Evolutionary conservation across 495 filamentous ascomycete species (phyloP), one percentile per base, ranked within the genome.

Genomic region (Neurospora intermedia): DNA sequence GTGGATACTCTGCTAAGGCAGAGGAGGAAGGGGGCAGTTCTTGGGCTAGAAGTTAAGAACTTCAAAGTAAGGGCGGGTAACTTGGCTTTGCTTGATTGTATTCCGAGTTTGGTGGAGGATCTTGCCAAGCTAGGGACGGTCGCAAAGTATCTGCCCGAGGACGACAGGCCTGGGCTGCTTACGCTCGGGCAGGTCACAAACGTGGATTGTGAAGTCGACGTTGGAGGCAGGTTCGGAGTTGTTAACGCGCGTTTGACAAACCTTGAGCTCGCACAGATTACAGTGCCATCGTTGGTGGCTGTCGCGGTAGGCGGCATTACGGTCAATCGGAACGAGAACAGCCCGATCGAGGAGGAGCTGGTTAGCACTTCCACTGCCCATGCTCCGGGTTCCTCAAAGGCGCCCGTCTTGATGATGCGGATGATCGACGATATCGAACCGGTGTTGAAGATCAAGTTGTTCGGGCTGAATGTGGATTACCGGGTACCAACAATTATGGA

Each of bases 371-470:
- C 27, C 54, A 66, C 54, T 35, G 6, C 54, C 27, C 23, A 66
- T 31, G 54, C 54, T 38, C 74, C 79, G 6, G 75, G 40, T 87
- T 88, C 59, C 76, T 87, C 72, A 66, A 84, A 77, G 89, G 90
- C 81, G 1, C 84, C 85, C 1, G 83, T 84, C 7, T 69, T 85
- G 72, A 86, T 83, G 75, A 89, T 91, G 74, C 87, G 96, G 66
- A 91, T 96, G 81, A 91, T 99, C 70, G 94, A 98, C 79, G 96
- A 98, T 76, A 92, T 96, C 83, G 94, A 98, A 72, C 94, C 96
- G 0, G 90, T 93, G 15, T 83, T 97, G 71, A 97, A 94, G 79
- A 77, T 98, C 73, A 96, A 96, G 79, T 80, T 98, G 39, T 90
- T 91, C 80, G 92, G 94, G 74, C 71, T 97, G 15, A 90, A 89